phyloP scores from a whole-genome alignment of 2,329 filamentous ascomycete genomes.

The Neoscytalidium dimidiatum region DNA sequence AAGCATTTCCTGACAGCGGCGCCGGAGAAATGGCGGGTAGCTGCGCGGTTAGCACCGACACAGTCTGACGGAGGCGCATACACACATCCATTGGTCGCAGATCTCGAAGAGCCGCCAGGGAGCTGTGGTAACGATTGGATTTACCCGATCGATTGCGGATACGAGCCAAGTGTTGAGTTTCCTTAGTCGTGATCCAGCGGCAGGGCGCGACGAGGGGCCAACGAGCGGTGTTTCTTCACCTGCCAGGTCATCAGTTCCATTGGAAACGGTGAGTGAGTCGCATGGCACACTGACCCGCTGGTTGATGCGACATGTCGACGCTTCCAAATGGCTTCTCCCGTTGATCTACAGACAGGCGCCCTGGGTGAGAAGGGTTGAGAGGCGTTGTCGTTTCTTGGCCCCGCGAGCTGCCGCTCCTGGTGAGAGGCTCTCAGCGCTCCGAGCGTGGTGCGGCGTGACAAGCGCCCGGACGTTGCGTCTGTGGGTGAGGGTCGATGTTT shows the following conservation, averaged over 20 bases:
- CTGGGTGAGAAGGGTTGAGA: not conserved
- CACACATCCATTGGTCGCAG: slow-evolving; percentile 31
- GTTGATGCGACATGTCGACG: not conserved
- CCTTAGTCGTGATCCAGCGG: not conserved
- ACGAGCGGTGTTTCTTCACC: slow-evolving; percentile 3
- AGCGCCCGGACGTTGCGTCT: not conserved
- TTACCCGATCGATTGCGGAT: not conserved
- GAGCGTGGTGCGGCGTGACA: not conserved
- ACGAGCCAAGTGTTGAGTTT: not conserved
- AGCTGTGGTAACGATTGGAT: not conserved
- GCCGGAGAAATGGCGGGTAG: slow-evolving; percentile 67
- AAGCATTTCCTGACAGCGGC: slow-evolving; percentile 65
- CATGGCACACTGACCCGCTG: not conserved
- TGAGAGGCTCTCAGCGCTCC: not conserved
- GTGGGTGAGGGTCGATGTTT: slow-evolving; percentile 6
- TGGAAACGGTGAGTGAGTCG: not conserved
- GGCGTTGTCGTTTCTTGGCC: not conserved
- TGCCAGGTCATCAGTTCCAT: not conserved
- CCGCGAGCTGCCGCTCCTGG: not conserved
- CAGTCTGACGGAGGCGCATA: not conserved
- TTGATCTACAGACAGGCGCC: not conserved
- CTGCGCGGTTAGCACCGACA: slow-evolving; percentile 41
- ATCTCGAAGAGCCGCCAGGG: slow-evolving; percentile 33
- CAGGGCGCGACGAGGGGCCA: not conserved
- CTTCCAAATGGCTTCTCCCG: not conserved